Conservation (phyloP, 805 yeast genomes). For the Candida tibetensis region DNA sequence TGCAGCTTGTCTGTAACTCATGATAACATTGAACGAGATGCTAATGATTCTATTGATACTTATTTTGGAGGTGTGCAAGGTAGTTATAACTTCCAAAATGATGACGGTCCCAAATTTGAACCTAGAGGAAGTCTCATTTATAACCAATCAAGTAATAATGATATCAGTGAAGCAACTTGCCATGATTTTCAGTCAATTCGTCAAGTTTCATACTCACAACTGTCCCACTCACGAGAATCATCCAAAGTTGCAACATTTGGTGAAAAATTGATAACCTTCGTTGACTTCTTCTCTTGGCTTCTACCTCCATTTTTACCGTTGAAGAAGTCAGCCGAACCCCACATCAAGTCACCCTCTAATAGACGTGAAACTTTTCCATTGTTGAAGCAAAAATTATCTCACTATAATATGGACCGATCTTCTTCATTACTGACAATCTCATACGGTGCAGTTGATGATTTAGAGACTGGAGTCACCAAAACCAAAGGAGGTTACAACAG, state of each 20-base stretch:
- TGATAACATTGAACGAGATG: conserved; percentile 8
- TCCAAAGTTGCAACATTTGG: not conserved
- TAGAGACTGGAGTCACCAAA: conserved; percentile 1
- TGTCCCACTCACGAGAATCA: no score
- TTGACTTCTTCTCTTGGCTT: conserved; percentile 23
- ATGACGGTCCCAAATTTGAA: not conserved
- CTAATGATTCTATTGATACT: not conserved
- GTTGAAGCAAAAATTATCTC: conserved; percentile 18
- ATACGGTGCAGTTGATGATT: conserved; percentile 10
- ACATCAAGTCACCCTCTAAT: not conserved
- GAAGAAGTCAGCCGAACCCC: conserved; percentile 2
- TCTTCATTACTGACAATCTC: conserved; percentile 8
- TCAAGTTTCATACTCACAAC: not conserved
- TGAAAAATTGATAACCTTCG: not conserved
- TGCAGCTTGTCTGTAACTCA: not conserved
- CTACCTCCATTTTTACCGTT: conserved; percentile 19
- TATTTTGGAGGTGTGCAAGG: not conserved
- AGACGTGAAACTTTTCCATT: conserved; percentile 8
- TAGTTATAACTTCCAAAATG: no score
- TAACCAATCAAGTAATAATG: not conserved
- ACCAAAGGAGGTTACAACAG: conserved; percentile 2
- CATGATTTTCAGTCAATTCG: not conserved
- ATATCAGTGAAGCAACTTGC: not conserved
- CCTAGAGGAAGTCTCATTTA: not conserved
- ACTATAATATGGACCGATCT: conserved; percentile 18